Percentiles rank a stretch among this genome's conserved stretches.
phyloP scores from a whole-genome alignment of 495 filamentous ascomycete genomes.

The Cercophora samala region DNA sequence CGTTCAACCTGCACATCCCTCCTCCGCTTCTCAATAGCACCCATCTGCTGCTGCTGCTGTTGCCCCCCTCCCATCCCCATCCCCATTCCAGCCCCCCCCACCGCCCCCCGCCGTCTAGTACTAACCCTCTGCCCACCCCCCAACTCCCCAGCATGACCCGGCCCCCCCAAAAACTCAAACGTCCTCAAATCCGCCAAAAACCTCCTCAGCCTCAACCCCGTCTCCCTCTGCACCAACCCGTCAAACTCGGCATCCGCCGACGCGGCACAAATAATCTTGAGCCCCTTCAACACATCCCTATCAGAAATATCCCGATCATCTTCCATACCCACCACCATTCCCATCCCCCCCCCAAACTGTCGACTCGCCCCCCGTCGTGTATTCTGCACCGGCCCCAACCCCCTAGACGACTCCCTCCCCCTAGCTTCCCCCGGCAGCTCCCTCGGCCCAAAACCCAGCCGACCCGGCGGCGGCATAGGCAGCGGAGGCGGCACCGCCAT shows the following conservation, averaged over 20 bases:
- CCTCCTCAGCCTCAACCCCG: constrained; percentile 43
- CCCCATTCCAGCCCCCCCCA: neutral
- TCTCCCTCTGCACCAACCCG: constrained; percentile 42
- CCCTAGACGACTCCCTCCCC: neutral
- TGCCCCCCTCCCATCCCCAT: neutral
- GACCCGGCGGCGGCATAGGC: neutral
- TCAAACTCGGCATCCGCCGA: constrained; percentile 47
- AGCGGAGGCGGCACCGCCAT: neutral
- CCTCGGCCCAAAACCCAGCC: neutral
- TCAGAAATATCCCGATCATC: constrained; percentile 39
- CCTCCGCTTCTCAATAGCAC: neutral
- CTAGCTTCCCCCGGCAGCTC: no score
- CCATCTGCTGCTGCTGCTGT: neutral
- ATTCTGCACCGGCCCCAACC: neutral
- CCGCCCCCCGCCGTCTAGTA: neutral
- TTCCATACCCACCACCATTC: constrained; percentile 13
- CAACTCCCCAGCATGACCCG: neutral
- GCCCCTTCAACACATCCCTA: constrained; percentile 45
- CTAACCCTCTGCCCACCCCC: neutral
- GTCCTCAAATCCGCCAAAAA: constrained; percentile 47
- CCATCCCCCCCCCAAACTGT: neutral
- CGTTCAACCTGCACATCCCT: constrained; percentile 8
- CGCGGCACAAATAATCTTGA: constrained; percentile 48
- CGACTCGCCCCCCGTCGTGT: no score
- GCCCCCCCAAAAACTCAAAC: constrained; percentile 40